Percentiles rank a stretch among this genome's conserved stretches.
Conservation (phyloP, 192 early-diverging fungal genomes). For the Coemansia sp. region DNA sequence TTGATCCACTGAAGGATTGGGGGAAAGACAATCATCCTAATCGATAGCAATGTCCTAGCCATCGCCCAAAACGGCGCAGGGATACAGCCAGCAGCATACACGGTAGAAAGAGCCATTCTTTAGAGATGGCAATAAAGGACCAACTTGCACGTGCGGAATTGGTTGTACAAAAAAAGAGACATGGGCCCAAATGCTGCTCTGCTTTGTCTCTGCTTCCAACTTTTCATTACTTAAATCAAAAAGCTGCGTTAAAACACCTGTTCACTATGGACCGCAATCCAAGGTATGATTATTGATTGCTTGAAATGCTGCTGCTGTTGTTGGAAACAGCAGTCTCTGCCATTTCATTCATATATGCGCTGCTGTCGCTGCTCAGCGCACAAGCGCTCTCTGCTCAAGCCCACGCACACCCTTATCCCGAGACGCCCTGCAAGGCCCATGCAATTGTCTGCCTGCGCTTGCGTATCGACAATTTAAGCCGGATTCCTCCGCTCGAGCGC, state of each 20-base stretch:
- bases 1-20: slow-evolving; percentile 1
- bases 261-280: slow-evolving; percentile 5
- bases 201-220: background rate
- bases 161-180: background rate
- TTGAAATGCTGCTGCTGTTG: no score
- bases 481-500: background rate
- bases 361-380: background rate
- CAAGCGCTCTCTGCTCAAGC: background rate
- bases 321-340: no score
- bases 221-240: background rate
- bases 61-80: background rate
- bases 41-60: background rate
- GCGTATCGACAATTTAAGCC: slow-evolving; percentile 1
- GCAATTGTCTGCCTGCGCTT: background rate
- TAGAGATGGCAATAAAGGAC: background rate
- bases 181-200: background rate
- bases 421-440: background rate
- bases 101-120: background rate
- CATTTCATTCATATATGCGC: slow-evolving; percentile 8
- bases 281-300: background rate
- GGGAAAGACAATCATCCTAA: background rate
- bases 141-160: background rate
- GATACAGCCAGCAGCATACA: no score
- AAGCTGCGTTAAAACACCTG: slow-evolving; percentile 2
- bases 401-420: background rate